These are phyloP conservation scores for Phytophthora crassamura DNA, from an alignment of 352 stramenopile genomes.

Conservation along the genomic window DNA sequence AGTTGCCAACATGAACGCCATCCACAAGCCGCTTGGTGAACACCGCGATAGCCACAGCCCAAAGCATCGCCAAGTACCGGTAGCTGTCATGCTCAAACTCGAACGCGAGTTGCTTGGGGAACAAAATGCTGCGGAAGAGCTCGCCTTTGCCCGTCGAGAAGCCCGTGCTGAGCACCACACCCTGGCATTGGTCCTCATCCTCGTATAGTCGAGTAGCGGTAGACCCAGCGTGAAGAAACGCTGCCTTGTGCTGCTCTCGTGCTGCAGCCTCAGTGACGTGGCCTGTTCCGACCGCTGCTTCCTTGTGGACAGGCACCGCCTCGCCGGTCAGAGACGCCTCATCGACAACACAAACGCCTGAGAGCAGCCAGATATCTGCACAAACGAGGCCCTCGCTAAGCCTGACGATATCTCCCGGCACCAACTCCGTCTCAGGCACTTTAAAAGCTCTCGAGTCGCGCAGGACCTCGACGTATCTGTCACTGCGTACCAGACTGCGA, in stretches of 20 bases:
- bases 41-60: slow-evolving; percentile 49
- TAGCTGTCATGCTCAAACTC: slow-evolving; percentile 78
- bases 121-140: slow-evolving; percentile 70
- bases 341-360: slow-evolving; percentile 47
- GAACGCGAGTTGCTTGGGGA: slow-evolving; percentile 60
- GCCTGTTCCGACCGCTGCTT: slow-evolving; percentile 21
- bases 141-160: slow-evolving; percentile 71
- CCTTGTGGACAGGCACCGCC: slow-evolving; percentile 53
- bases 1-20: slow-evolving; percentile 17
- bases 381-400: slow-evolving; percentile 38
- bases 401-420: slow-evolving; percentile 58
- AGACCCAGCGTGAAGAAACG: slow-evolving; percentile 48
- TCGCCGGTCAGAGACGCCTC: slow-evolving; percentile 60
- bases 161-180: slow-evolving; percentile 61
- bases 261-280: slow-evolving; percentile 39
- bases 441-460: slow-evolving; percentile 15
- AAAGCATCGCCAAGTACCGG: slow-evolving; percentile 55
- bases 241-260: slow-evolving; percentile 32
- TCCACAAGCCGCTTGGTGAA: slow-evolving; percentile 58
- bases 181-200: slow-evolving; percentile 19
- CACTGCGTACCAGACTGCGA: slow-evolving; percentile 45
- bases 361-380: slow-evolving; percentile 54
- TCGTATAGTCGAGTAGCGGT: slow-evolving; percentile 31
- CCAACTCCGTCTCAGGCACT: slow-evolving; percentile 47
- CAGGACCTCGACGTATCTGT: slow-evolving; percentile 43